These are phyloP conservation scores for Alternaria gansuensis DNA, from an alignment of 2,329 filamentous ascomycete genomes.

Conservation along the genomic window DNA sequence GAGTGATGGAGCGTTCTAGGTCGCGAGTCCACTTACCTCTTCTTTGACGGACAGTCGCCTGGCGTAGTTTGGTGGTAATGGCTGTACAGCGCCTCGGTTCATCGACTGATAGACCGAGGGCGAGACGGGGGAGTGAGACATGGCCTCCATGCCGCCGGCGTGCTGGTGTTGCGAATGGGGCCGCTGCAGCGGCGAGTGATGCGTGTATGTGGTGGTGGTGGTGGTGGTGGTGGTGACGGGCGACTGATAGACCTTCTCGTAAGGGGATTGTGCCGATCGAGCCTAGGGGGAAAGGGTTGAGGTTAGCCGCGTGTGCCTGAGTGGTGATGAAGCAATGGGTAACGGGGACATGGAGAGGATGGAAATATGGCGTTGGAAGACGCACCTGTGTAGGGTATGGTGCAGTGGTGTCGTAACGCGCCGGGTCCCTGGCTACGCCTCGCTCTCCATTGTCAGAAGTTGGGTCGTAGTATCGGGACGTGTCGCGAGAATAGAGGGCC, in stretches of 20 bases:
- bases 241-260: constrained; percentile 53
- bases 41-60: constrained; percentile 47
- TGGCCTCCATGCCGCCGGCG: constrained; percentile 46
- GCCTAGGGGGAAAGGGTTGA: constrained; percentile 33
- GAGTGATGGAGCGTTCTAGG: constrained; percentile 7
- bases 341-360: constrained; percentile 2
- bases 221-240: constrained; percentile 41
- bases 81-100: constrained; percentile 49
- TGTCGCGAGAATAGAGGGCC: constrained; percentile 53
- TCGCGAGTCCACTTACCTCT: constrained; percentile 41
- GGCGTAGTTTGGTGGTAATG: constrained; percentile 40
- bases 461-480: constrained; percentile 61
- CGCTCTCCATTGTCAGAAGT: constrained; percentile 57
- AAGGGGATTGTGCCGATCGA: constrained; percentile 45
- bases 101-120: constrained; percentile 48
- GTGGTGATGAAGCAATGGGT: neutral
- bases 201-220: constrained; percentile 39
- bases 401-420: constrained; percentile 42
- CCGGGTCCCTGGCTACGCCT: constrained; percentile 40
- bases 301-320: constrained; percentile 35
- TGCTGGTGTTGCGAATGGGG: constrained; percentile 49
- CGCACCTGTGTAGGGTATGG: constrained; percentile 47
- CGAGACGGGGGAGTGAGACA: constrained; percentile 52
- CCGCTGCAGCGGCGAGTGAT: constrained; percentile 51
- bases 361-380: constrained; percentile 15